A percentile compares a stretch with the other conserved stretches of the same genome.
Conservation (phyloP, 2,329 filamentous ascomycete genomes). For the Paraphoma sp. region DNA sequence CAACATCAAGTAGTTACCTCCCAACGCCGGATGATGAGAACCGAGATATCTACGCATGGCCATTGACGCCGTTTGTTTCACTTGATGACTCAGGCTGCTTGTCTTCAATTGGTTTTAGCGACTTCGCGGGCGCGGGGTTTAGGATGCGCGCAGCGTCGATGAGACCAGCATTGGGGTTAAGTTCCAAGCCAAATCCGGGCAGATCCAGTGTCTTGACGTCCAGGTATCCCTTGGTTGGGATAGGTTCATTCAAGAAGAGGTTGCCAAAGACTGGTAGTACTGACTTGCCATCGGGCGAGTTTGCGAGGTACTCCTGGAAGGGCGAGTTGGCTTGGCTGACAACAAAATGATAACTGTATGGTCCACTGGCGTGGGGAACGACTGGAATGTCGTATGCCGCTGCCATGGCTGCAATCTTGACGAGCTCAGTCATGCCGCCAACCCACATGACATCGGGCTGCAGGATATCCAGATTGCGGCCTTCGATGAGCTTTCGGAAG, state of each 20-base stretch:
- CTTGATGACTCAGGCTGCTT: slow-evolving; percentile 18
- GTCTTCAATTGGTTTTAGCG: slow-evolving; percentile 44
- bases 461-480: slow-evolving; percentile 89
- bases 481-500: slow-evolving; percentile 92
- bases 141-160: slow-evolving; percentile 78
- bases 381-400: slow-evolving; percentile 94
- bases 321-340: slow-evolving; percentile 91
- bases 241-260: slow-evolving; percentile 88
- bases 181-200: slow-evolving; percentile 87
- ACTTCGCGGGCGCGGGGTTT: slow-evolving; percentile 64
- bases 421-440: slow-evolving; percentile 87
- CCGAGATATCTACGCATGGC: slow-evolving; percentile 17
- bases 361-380: slow-evolving; percentile 91
- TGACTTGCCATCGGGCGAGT: slow-evolving; percentile 87
- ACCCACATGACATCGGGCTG: slow-evolving; percentile 99
- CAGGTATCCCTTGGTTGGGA: slow-evolving; percentile 81
- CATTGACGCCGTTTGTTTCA: slow-evolving; percentile 20
- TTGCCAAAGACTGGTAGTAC: slow-evolving; percentile 93
- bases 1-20: slow-evolving; percentile 6
- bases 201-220: slow-evolving; percentile 82
- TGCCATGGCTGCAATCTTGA: slow-evolving; percentile 87
- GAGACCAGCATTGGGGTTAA: slow-evolving; percentile 82
- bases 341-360: slow-evolving; percentile 96
- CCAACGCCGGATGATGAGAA: slow-evolving; percentile 8
- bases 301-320: slow-evolving; percentile 95